Conservation (phyloP, 2,329 filamentous ascomycete species). For the Rhinocladiella mackenziei region DNA sequence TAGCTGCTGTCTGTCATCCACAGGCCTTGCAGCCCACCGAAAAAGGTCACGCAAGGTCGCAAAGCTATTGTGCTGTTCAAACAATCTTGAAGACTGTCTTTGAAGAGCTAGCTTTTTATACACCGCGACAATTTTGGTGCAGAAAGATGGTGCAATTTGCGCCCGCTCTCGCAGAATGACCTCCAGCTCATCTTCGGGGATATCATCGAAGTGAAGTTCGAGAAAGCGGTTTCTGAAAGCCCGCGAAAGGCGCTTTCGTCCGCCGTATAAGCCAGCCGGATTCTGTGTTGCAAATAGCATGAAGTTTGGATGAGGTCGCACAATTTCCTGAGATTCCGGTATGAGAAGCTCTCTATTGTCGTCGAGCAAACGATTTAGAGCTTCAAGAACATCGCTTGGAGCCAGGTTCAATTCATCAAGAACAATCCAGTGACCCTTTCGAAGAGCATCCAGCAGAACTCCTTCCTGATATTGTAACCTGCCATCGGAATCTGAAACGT, state of each 20-base stretch:
- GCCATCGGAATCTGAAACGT: constrained; percentile 79
- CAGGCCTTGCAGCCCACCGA: constrained; percentile 82
- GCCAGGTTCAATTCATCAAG: constrained; percentile 96
- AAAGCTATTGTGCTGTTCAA: constrained; percentile 96
- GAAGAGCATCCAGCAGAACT: constrained; percentile 83
- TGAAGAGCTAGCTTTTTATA: constrained; percentile 89
- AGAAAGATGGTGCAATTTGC: constrained; percentile 86
- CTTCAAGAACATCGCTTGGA: constrained; percentile 93
- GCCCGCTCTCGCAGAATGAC: constrained; percentile 86
- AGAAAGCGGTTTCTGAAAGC: constrained; percentile 96
- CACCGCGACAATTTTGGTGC: constrained; percentile 82
- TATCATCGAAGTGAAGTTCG: constrained; percentile 96
- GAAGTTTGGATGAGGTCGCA: constrained; percentile 88
- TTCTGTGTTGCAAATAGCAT: constrained; percentile 99
- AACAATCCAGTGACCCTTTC: constrained; percentile 95
- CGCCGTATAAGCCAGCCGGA: constrained; percentile 89
- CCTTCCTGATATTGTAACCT: constrained; percentile 89
- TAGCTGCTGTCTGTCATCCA: constrained; percentile 81
- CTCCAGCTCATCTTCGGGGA: constrained; percentile 89
- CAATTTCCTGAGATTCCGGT: constrained; percentile 90
- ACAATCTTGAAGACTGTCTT: constrained; percentile 83
- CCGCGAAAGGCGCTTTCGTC: constrained; percentile 84
- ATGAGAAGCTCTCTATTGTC: constrained; percentile 95
- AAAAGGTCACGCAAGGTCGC: constrained; percentile 95
- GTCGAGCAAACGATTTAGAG: constrained; percentile 88